Evolutionary conservation across 306 rosid species (phyloP).

Genomic region (Lathyrus oleraceus): DNA sequence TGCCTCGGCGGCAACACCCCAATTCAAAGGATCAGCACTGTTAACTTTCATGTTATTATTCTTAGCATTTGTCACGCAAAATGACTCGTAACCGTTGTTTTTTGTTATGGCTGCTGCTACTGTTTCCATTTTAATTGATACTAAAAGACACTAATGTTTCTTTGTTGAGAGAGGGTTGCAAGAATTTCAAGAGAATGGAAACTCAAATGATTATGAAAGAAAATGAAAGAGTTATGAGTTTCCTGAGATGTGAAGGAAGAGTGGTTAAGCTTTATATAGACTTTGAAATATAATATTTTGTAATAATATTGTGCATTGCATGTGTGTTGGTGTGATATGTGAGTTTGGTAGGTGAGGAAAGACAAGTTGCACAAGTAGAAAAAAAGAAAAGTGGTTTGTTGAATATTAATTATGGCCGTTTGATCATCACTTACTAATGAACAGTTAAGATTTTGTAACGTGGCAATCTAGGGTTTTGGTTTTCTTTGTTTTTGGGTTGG

Average conservation of each 20-base stretch:
- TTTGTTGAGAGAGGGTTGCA: neutral
- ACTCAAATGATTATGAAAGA: neutral
- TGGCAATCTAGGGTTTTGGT: neutral
- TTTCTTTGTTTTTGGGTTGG: neutral
- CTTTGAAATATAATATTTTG: neutral
- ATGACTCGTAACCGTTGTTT: slow-evolving; percentile 42
- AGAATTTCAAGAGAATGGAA: neutral
- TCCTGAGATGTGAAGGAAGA: slow-evolving; percentile 31
- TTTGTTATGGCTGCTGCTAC: slow-evolving; percentile 26
- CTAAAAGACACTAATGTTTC: neutral
- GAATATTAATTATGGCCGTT: slow-evolving; percentile 36
- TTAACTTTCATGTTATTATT: neutral
- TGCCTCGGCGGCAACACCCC: slow-evolving; percentile 71
- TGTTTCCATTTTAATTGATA: slow-evolving; percentile 38
- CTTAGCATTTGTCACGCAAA: slow-evolving; percentile 33
- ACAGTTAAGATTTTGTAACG: slow-evolving; percentile 30
- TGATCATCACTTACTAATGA: slow-evolving; percentile 1
- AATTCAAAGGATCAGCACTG: slow-evolving; percentile 57
- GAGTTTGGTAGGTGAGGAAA: slow-evolving; percentile 54
- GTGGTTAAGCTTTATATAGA: slow-evolving; percentile 38
- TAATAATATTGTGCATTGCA: neutral
- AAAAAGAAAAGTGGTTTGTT: slow-evolving; percentile 43
- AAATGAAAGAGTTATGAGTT: slow-evolving; percentile 31
- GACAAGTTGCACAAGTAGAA: slow-evolving; percentile 39
- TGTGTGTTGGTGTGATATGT: slow-evolving; percentile 7